Evolutionary conservation across 805 yeast genomes (phyloP).

Genomic region (Myxozyma kluyveri): DNA sequence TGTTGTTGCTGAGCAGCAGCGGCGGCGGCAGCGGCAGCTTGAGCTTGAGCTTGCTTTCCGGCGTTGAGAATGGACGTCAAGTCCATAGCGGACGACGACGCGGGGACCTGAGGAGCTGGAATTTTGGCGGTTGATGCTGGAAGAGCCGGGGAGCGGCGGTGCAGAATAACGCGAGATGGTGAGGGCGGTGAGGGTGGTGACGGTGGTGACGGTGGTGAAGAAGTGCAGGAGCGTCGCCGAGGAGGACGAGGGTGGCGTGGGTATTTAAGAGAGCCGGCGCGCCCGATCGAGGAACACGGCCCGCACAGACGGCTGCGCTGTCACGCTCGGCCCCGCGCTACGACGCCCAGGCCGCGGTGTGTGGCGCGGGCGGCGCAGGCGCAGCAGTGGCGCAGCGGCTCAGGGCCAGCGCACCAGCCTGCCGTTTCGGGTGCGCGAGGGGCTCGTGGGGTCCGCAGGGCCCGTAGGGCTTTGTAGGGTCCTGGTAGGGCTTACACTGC

Average conservation of each 20-base stretch:
- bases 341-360: too few species aligned
- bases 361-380: too few species aligned
- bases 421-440: neutral
- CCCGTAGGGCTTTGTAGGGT: too few species aligned
- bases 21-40: slow-evolving; percentile 12
- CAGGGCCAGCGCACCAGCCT: neutral
- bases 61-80: slow-evolving; percentile 27
- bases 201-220: neutral
- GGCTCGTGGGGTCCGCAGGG: too few species aligned
- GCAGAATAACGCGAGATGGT: neutral
- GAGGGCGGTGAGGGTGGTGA: neutral
- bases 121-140: slow-evolving; percentile 1
- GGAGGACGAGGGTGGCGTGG: slow-evolving; percentile 1
- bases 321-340: too few species aligned
- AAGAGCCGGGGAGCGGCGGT: neutral
- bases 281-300: neutral
- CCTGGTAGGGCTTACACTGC: too few species aligned
- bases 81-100: slow-evolving; percentile 19
- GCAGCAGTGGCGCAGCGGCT: too few species aligned
- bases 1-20: slow-evolving; percentile 20
- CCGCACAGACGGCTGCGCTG: neutral
- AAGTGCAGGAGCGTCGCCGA: neutral
- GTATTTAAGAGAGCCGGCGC: too few species aligned
- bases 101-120: neutral
- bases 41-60: slow-evolving; percentile 14